Conservation (phyloP, 495 filamentous ascomycete species). For the Ramalina intermedia region DNA sequence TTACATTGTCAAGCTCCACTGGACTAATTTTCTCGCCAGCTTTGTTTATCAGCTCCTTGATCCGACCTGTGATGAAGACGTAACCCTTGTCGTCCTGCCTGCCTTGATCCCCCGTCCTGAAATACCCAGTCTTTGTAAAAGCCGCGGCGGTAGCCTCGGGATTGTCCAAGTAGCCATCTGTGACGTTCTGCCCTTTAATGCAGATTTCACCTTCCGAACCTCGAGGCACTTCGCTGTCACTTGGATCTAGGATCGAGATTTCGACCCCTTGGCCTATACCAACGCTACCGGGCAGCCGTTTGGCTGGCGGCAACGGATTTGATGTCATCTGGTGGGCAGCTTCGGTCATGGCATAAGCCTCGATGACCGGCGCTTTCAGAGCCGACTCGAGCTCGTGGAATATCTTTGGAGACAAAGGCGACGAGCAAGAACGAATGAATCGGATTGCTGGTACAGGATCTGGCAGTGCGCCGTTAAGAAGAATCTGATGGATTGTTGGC, state of each 20-base stretch:
- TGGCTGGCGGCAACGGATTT: conserved; percentile 61
- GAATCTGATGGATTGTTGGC: conserved; percentile 78
- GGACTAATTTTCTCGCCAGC: conserved; percentile 74
- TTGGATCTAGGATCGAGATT: conserved; percentile 55
- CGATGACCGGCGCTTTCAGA: conserved; percentile 64
- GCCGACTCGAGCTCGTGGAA: conserved; percentile 60
- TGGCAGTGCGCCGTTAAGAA: conserved; percentile 55
- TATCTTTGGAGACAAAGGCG: conserved; percentile 59
- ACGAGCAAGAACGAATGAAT: conserved; percentile 79
- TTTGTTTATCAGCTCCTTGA: conserved; percentile 78
- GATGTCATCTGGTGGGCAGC: conserved; percentile 82
- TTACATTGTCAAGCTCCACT: conserved; percentile 69
- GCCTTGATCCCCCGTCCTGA: conserved; percentile 76
- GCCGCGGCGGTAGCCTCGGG: conserved; percentile 51
- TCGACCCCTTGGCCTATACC: conserved; percentile 72
- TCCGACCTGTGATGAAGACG: conserved; percentile 61
- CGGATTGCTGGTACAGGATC: conserved; percentile 54
- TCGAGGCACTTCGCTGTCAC: conserved; percentile 44
- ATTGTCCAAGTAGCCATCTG: conserved; percentile 72
- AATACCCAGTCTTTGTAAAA: conserved; percentile 57
- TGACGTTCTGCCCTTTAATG: conserved; percentile 66
- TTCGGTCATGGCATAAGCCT: conserved; percentile 89
- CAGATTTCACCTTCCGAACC: conserved; percentile 65
- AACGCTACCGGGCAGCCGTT: conserved; percentile 63
- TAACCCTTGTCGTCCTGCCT: conserved; percentile 60